phyloP scores from a whole-genome alignment of 805 yeast species.

The Candida anglica region DNA sequence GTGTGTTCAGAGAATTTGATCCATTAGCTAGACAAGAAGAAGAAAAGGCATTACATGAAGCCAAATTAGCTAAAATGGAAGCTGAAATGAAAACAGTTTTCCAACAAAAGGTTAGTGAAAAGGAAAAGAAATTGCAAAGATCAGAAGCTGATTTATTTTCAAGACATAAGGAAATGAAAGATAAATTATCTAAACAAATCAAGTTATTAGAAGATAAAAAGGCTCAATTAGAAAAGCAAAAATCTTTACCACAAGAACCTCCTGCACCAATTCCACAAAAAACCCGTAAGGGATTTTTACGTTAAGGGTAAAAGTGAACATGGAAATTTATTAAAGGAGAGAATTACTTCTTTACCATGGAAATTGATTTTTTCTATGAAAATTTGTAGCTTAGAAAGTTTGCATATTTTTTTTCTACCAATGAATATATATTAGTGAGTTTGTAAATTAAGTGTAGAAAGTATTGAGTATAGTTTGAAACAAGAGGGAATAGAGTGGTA shows the following conservation, averaged over 20 bases:
- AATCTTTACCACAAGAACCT: constrained; percentile 50
- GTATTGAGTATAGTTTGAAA: no score
- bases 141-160: constrained; percentile 95
- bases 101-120: constrained; percentile 93
- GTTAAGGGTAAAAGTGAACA: constrained; percentile 30
- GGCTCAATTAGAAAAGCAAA: constrained; percentile 63
- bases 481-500: no score
- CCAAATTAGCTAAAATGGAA: constrained; percentile 90
- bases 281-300: constrained; percentile 78
- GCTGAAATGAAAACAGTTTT: constrained; percentile 94
- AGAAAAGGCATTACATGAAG: constrained; percentile 89
- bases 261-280: constrained; percentile 48
- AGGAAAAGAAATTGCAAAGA: constrained; percentile 94
- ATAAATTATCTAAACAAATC: constrained; percentile 82
- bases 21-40: constrained; percentile 91
- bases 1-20: constrained; percentile 93
- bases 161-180: constrained; percentile 96
- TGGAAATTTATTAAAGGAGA: neutral
- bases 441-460: neutral
- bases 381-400: no score
- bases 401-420: no score
- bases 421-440: neutral
- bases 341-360: no score
- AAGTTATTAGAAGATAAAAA: constrained; percentile 89
- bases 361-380: no score